These are phyloP conservation scores for Cyberlindnera subsufficiens DNA, from an alignment of 805 yeast genomes.

Conservation along the genomic window DNA sequence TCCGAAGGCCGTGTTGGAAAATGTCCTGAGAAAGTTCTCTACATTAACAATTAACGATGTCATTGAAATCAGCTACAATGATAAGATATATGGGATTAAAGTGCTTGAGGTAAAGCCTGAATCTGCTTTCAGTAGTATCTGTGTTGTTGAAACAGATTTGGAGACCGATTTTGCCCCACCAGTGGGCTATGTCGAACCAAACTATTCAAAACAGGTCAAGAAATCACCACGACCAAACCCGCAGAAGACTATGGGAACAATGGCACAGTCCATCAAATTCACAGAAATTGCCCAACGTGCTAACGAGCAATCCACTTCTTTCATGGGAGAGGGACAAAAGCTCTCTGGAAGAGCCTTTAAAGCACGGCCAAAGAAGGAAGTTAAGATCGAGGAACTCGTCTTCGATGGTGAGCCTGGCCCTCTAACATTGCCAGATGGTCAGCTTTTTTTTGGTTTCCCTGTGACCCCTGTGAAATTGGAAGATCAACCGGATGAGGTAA, in stretches of 20 bases:
- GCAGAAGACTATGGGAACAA: constrained; percentile 49
- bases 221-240: constrained; percentile 2
- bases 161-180: constrained; percentile 99
- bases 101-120: constrained; percentile 87
- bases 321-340: constrained; percentile 62
- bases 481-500: constrained; percentile 22
- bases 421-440: constrained; percentile 72
- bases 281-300: constrained; percentile 48
- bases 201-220: constrained; percentile 33
- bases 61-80: constrained; percentile 80
- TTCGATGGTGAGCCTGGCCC: constrained; percentile 66
- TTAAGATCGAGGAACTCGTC: constrained; percentile 39
- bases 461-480: constrained; percentile 40
- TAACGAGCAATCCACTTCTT: constrained; percentile 26
- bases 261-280: constrained; percentile 72
- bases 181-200: constrained; percentile 95
- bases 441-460: constrained; percentile 91
- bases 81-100: constrained; percentile 68
- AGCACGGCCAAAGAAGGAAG: constrained; percentile 1
- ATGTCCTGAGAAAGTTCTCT: constrained; percentile 83
- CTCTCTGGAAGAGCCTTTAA: constrained; percentile 54
- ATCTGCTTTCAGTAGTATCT: constrained; percentile 56
- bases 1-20: constrained; percentile 95
- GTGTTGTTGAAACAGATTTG: constrained; percentile 94
- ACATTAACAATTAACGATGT: constrained; percentile 81